Evolutionary conservation across 2,329 filamentous ascomycete species (phyloP), one percentile per base, ranked within the genome.

Genomic region (Mycosphaerella arachidis): DNA sequence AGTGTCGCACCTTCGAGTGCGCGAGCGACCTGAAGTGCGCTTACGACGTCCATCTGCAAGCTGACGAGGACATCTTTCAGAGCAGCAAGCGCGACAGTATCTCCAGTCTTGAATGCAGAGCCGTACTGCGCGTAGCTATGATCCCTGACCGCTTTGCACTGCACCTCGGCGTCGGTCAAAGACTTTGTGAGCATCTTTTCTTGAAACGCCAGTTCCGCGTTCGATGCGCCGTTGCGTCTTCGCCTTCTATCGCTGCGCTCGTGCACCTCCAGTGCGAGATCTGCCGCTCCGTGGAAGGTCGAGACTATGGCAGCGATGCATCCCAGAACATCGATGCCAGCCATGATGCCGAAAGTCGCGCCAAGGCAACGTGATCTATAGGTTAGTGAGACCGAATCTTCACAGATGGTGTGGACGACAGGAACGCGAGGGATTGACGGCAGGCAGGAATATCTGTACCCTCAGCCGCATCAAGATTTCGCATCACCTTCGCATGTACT

Each of bases 221-320:
- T 54, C 3, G 56, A 53, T 18, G 63, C 60, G 29, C 27, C 48
- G n/a, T 52, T 30, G 24, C 51, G 56, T 52, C 64, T 60, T 29
- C 63, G 58, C 35, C 55, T 55, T 27, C 55, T 65, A 48, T 61
- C 64, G 43, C 40, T 51, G 24, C 46, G 59, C 57, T 71, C 72
- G 59, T 73, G 70, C 61, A 77, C 68, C 20, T 69, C 66, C 48
- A 72, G 69, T 31, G 74, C 64, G 53, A 77, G 65, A 30, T 77
- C 75, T 31, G 75, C 72, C 16, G 71, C 75, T n/a, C 69, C 73
- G 61, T 77, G 74, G 63, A 78, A 78, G 7, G 76, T 75, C 10
- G 73, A 75, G 8, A 77, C 69, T 10, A 78, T 72, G 8, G 76
- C 74, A n/a, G 74, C 68, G n/a, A 78, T 74, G 53, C 75, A 76